Evolutionary conservation across 768 basidiomycete genomes (phyloP).

Genomic region (Pholiota conissans): DNA sequence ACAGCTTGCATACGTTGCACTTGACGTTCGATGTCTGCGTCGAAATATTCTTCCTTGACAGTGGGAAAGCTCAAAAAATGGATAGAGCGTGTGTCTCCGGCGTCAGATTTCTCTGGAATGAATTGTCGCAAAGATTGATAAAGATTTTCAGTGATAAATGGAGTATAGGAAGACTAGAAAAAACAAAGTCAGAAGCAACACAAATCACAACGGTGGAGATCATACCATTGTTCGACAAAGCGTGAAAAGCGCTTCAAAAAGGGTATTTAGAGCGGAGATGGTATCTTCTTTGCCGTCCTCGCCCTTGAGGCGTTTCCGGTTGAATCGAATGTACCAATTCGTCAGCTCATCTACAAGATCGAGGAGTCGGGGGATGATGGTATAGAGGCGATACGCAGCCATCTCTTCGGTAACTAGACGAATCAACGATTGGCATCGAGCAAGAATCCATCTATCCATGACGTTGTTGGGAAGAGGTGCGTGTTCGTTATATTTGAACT

Average conservation of each 20-base stretch:
- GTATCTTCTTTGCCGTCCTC: slow-evolving; percentile 92
- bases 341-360: slow-evolving; percentile 95
- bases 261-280: slow-evolving; percentile 83
- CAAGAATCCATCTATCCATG: slow-evolving; percentile 99
- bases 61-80: slow-evolving; percentile 96
- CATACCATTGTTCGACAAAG: slow-evolving; percentile 92
- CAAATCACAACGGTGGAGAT: background rate
- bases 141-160: slow-evolving; percentile 95
- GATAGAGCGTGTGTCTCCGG: slow-evolving; percentile 84
- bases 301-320: slow-evolving; percentile 93
- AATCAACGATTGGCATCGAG: slow-evolving; percentile 97
- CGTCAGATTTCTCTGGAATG: slow-evolving; percentile 73
- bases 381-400: slow-evolving; percentile 96
- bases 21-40: slow-evolving; percentile 89
- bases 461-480: slow-evolving; percentile 85
- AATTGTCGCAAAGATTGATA: slow-evolving; percentile 89
- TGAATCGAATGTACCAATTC: slow-evolving; percentile 99
- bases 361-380: slow-evolving; percentile 92
- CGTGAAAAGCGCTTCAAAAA: slow-evolving; percentile 94
- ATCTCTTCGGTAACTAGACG: slow-evolving; percentile 90
- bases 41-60: slow-evolving; percentile 93
- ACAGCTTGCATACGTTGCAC: slow-evolving; percentile 94
- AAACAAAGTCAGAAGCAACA: background rate
- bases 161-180: slow-evolving; percentile 91
- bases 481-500: slow-evolving; percentile 88